A percentile compares a stretch with the other conserved stretches of the same genome.
phyloP scores from a whole-genome alignment of 768 basidiomycete genomes.

The Phaffia australis region DNA sequence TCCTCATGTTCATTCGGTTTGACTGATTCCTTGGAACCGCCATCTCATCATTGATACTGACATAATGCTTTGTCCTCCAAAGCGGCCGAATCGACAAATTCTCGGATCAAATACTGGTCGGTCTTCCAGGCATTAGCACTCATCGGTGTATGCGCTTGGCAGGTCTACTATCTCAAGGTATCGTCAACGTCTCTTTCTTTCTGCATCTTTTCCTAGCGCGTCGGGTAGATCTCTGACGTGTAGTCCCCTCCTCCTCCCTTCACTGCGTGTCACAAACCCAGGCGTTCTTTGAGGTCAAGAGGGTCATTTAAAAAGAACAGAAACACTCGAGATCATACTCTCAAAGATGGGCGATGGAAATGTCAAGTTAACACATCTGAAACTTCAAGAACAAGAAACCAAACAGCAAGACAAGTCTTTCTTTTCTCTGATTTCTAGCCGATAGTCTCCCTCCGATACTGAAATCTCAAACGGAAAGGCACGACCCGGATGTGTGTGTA shows the following conservation, averaged over 20 bases:
- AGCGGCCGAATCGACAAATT: slow-evolving; percentile 51
- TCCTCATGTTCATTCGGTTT: neutral
- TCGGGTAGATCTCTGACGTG: too few species aligned
- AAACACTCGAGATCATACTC: too few species aligned
- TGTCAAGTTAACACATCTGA: too few species aligned
- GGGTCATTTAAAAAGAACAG: slow-evolving; percentile 55
- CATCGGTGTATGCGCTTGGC: slow-evolving; percentile 87
- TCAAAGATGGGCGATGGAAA: too few species aligned
- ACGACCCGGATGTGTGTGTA: too few species aligned
- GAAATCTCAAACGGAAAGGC: too few species aligned
- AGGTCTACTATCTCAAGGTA: slow-evolving; percentile 92
- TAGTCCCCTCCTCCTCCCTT: neutral
- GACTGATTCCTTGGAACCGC: neutral
- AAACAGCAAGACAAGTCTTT: too few species aligned
- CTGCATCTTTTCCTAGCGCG: neutral
- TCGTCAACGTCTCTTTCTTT: neutral
- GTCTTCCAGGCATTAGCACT: slow-evolving; percentile 77
- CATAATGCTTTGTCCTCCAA: neutral
- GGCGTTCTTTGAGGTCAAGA: slow-evolving; percentile 86
- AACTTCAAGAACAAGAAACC: too few species aligned
- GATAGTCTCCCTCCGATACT: too few species aligned
- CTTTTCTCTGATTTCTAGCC: too few species aligned
- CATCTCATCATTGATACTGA: neutral
- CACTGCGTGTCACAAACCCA: slow-evolving; percentile 30
- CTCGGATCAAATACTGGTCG: slow-evolving; percentile 98